Conservation (phyloP, 345 rosid genomes). For the Sonneratia alba region DNA sequence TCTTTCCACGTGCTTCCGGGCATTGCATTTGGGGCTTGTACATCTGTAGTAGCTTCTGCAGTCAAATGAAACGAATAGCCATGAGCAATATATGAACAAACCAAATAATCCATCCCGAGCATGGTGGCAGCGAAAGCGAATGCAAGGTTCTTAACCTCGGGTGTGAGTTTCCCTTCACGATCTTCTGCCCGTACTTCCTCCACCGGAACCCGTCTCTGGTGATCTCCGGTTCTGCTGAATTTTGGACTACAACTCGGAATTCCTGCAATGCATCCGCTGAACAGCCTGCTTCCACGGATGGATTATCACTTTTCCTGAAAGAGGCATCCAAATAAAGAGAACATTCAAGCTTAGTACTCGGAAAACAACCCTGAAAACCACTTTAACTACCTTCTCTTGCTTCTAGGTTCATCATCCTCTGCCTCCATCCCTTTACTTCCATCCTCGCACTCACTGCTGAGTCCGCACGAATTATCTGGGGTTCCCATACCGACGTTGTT, state of each 20-base stretch:
- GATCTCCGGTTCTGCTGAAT: constrained; percentile 61
- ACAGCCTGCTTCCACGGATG: constrained; percentile 37
- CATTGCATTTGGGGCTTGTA: constrained; percentile 65
- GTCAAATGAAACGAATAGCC: too few relatives aligned
- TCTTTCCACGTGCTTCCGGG: constrained; percentile 88
- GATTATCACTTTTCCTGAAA: constrained; percentile 52
- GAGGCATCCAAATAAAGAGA: neutral
- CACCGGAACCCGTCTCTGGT: constrained; percentile 90
- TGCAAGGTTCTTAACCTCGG: constrained; percentile 47
- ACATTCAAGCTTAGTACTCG: neutral
- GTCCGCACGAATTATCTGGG: constrained; percentile 54
- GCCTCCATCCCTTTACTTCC: constrained; percentile 41
- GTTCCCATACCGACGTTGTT: constrained; percentile 23
- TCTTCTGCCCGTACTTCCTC: constrained; percentile 98
- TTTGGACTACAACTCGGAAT: constrained; percentile 27
- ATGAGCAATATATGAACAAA: neutral
- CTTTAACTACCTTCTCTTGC: constrained; percentile 55
- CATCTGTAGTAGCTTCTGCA: constrained; percentile 94
- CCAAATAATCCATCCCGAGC: neutral
- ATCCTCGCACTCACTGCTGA: constrained; percentile 56
- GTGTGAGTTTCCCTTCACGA: constrained; percentile 88
- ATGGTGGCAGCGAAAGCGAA: neutral
- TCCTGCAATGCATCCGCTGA: constrained; percentile 32
- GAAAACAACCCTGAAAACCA: neutral
- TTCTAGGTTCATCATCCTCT: constrained; percentile 54